phyloP scores from a whole-genome alignment of 78 protist species.

The Polysphondylium violaceum region DNA sequence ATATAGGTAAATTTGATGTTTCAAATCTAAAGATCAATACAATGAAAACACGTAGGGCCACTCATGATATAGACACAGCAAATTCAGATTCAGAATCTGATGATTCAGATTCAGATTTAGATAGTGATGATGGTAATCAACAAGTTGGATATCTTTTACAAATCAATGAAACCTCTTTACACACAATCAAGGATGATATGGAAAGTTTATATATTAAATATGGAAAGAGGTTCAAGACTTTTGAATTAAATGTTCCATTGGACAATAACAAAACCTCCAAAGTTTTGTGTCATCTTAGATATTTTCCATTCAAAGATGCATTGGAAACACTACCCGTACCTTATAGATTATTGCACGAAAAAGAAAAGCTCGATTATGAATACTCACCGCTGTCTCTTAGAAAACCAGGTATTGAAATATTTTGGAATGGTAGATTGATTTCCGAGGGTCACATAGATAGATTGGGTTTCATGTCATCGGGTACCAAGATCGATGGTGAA shows the following conservation, averaged over 20 bases:
- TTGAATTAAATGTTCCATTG: slow-evolving; percentile 8
- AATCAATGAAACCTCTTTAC: too few species aligned
- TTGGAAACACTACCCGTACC: slow-evolving; percentile 74
- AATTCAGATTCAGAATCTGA: neutral
- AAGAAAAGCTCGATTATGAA: neutral
- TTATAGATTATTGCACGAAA: neutral
- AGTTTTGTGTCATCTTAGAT: slow-evolving; percentile 37
- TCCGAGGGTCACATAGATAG: slow-evolving; percentile 78
- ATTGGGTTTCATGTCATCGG: slow-evolving; percentile 54
- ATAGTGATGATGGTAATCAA: too few species aligned
- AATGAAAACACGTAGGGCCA: neutral
- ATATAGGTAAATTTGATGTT: neutral
- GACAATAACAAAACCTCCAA: neutral
- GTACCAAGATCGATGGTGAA: slow-evolving; percentile 23
- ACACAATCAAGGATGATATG: slow-evolving; percentile 21
- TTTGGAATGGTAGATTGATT: slow-evolving; percentile 81
- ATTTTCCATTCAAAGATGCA: slow-evolving; percentile 54
- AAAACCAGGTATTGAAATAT: slow-evolving; percentile 77
- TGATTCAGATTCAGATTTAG: too few species aligned
- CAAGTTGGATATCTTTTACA: too few species aligned
- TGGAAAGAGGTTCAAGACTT: slow-evolving; percentile 30
- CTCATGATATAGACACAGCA: too few species aligned
- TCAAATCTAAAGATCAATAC: neutral
- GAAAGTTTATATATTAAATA: slow-evolving; percentile 28
- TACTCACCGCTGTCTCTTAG: slow-evolving; percentile 42